Percentiles rank a stretch among this genome's conserved stretches.
phyloP scores from a whole-genome alignment of 2,329 filamentous ascomycete species.

The Venturia oleaginea region DNA sequence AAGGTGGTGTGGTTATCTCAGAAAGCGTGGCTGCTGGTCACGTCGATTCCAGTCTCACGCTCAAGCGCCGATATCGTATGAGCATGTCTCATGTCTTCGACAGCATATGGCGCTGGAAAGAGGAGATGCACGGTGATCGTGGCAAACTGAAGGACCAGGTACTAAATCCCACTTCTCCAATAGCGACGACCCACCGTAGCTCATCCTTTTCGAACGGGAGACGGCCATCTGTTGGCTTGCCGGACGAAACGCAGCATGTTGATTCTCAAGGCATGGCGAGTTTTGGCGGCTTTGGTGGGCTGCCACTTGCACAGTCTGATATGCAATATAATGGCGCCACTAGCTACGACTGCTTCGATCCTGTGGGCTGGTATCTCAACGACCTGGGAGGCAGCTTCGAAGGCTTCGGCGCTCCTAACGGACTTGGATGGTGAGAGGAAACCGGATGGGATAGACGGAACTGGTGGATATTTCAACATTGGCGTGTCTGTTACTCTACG shows the following conservation, averaged over 20 bases:
- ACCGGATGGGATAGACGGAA: not conserved
- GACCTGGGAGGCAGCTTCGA: slow-evolving; percentile 41
- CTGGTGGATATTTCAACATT: not conserved
- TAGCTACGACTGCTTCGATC: slow-evolving; percentile 68
- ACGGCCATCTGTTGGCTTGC: slow-evolving; percentile 20
- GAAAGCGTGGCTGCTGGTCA: slow-evolving; percentile 8
- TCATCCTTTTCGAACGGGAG: slow-evolving; percentile 29
- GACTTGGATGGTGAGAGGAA: slow-evolving; percentile 1
- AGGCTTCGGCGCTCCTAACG: not conserved
- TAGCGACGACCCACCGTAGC: slow-evolving; percentile 57
- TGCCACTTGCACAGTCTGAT: slow-evolving; percentile 25
- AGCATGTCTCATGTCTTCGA: slow-evolving; percentile 82
- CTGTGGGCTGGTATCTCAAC: slow-evolving; percentile 88
- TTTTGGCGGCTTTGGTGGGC: slow-evolving; percentile 22
- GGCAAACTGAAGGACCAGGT: slow-evolving; percentile 51
- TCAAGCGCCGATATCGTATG: slow-evolving; percentile 75
- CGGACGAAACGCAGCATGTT: slow-evolving; percentile 9
- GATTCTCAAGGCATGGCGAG: slow-evolving; percentile 16
- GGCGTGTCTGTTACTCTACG: not conserved
- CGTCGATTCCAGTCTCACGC: slow-evolving; percentile 62
- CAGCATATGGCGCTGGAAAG: slow-evolving; percentile 77
- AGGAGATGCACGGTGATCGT: slow-evolving; percentile 51
- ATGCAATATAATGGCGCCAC: slow-evolving; percentile 28
- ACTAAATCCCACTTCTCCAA: slow-evolving; percentile 79
- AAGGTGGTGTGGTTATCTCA: slow-evolving; percentile 3